These are phyloP conservation scores for Saccharomycopsis phalli DNA, from an alignment of 1,139 yeast species.

Conservation along the genomic window DNA sequence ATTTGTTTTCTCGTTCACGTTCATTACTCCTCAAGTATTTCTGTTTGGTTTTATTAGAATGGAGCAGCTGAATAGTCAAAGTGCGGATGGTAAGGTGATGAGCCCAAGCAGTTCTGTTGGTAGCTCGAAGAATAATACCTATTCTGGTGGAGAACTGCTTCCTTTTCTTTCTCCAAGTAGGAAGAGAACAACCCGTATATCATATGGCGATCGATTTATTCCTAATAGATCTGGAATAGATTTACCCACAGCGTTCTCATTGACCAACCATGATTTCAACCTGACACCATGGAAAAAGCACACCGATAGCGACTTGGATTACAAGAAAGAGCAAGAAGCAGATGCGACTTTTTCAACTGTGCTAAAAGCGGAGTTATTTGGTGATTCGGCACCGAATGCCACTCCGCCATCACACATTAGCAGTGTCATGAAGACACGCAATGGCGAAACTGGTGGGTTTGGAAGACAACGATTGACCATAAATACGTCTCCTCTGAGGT, in stretches of 20 bases:
- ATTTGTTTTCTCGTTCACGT: no score
- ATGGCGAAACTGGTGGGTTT: conserved; percentile 10
- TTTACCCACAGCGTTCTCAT: conserved; percentile 76
- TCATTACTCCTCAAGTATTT: no score
- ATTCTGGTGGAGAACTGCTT: not conserved
- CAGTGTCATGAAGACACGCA: conserved; percentile 5
- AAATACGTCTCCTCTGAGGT: no score
- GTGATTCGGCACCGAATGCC: conserved; percentile 66
- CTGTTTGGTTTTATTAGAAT: conserved; percentile 3
- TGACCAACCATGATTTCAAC: conserved; percentile 39
- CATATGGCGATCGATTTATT: conserved; percentile 74
- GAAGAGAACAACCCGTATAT: conserved; percentile 7
- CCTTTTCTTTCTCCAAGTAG: conserved; percentile 10
- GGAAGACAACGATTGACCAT: no score
- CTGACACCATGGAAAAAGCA: conserved; percentile 22
- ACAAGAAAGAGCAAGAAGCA: conserved; percentile 70
- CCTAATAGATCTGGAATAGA: conserved; percentile 83
- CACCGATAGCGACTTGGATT: conserved; percentile 55
- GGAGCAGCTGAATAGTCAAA: conserved; percentile 9
- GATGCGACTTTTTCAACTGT: conserved; percentile 81
- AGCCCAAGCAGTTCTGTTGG: conserved; percentile 11
- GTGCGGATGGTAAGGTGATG: conserved; percentile 8
- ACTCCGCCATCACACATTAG: conserved; percentile 24
- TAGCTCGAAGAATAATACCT: conserved; percentile 1
- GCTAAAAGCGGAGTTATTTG: conserved; percentile 83